phyloP scores from a whole-genome alignment of 345 rosid species.

The Microcos paniculata region DNA sequence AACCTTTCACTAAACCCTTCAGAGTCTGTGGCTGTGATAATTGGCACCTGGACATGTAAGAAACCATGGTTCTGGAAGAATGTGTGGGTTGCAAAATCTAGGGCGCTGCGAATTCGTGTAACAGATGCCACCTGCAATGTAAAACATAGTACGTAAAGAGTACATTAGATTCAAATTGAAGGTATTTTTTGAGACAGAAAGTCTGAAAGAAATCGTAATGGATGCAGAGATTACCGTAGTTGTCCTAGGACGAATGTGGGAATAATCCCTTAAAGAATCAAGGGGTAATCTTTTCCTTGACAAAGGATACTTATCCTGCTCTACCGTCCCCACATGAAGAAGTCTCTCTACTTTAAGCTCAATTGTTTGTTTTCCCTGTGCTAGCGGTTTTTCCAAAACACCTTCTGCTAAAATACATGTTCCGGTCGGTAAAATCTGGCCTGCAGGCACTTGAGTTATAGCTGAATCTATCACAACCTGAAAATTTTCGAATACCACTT shows the following conservation, averaged over 20 bases:
- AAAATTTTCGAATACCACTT: neutral
- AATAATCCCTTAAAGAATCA: conserved; percentile 54
- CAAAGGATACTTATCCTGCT: conserved; percentile 53
- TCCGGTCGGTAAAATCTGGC: conserved; percentile 50
- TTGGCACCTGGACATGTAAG: conserved; percentile 71
- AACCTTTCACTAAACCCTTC: conserved; percentile 67
- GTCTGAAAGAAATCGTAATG: neutral
- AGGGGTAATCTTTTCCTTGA: conserved; percentile 73
- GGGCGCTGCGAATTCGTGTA: conserved; percentile 61
- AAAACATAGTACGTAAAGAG: conserved; percentile 1
- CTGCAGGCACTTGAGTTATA: conserved; percentile 34
- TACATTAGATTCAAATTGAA: conserved; percentile 9
- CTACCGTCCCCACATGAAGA: conserved; percentile 78
- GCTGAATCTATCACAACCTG: conserved; percentile 75
- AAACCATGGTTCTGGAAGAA: conserved; percentile 74
- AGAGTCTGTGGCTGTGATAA: conserved; percentile 63
- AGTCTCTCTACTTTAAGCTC: conserved; percentile 67
- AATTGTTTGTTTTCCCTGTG: conserved; percentile 35
- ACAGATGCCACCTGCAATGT: conserved; percentile 71
- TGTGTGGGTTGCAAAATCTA: conserved; percentile 61
- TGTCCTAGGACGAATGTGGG: conserved; percentile 88
- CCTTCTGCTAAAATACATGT: conserved; percentile 80
- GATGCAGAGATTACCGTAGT: conserved; percentile 51
- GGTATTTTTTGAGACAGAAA: neutral
- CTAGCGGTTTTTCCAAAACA: conserved; percentile 31